These are phyloP conservation scores for Endocladia muricata DNA, from an alignment of 31 red algal genomes.

Conservation along the genomic window DNA sequence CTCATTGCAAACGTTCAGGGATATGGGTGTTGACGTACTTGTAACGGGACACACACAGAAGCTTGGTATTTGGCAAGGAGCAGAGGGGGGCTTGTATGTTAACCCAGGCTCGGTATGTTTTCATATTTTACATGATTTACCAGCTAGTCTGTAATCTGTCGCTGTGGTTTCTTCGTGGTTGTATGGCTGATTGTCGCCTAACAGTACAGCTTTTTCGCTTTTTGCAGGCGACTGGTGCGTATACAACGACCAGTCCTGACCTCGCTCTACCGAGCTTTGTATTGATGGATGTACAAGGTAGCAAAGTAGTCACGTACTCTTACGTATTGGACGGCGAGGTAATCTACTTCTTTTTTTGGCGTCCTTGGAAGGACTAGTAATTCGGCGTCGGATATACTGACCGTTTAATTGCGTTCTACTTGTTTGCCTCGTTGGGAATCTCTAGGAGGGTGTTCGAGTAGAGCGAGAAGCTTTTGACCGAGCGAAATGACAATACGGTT, in stretches of 20 bases:
- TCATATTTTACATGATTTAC: too few relatives aligned
- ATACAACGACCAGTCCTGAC: slow-evolving; percentile 32
- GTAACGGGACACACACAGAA: slow-evolving; percentile 64
- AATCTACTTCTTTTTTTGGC: background rate
- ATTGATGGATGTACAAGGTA: slow-evolving; percentile 82
- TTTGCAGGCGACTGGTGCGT: slow-evolving; percentile 56
- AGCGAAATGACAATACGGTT: slow-evolving; percentile 1
- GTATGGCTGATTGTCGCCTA: background rate
- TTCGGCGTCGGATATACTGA: too few relatives aligned
- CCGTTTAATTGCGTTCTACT: background rate
- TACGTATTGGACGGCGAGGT: slow-evolving; percentile 69
- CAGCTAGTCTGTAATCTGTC: background rate
- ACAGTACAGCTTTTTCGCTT: background rate
- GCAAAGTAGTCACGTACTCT: slow-evolving; percentile 69
- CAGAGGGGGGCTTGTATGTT: slow-evolving; percentile 66
- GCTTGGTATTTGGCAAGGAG: slow-evolving; percentile 37
- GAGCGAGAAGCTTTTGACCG: slow-evolving; percentile 44
- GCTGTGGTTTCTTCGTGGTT: background rate
- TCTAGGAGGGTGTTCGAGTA: slow-evolving; percentile 41
- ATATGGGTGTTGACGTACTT: slow-evolving; percentile 83
- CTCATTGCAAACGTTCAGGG: slow-evolving; percentile 7
- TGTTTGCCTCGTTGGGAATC: background rate
- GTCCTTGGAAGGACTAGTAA: background rate
- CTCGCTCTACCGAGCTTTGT: slow-evolving; percentile 66
- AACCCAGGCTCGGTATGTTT: slow-evolving; percentile 69